A percentile compares a stretch with the other conserved stretches of the same genome.
Evolutionary conservation across 306 rosid genomes (phyloP).

Genomic region (Vachellia collinsii): DNA sequence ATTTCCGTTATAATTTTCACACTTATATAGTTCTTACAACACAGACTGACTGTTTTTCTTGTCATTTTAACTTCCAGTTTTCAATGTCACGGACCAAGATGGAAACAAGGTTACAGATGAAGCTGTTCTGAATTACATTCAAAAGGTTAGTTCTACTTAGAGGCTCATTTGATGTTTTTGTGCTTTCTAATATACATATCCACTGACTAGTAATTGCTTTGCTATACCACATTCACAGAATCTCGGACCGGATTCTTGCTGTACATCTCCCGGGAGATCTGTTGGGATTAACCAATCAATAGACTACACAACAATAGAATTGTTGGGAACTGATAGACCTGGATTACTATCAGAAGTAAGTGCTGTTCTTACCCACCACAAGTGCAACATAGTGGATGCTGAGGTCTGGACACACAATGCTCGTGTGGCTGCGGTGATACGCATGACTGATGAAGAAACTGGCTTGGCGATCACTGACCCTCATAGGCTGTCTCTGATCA

Average conservation of each 20-base stretch:
- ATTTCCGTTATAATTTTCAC: background rate
- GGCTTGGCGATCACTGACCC: slow-evolving; percentile 65
- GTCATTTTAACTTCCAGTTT: slow-evolving; percentile 55
- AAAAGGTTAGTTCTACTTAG: slow-evolving; percentile 53
- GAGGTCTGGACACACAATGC: slow-evolving; percentile 97
- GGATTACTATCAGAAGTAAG: slow-evolving; percentile 91
- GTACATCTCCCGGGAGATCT: slow-evolving; percentile 60
- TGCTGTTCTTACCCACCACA: slow-evolving; percentile 79
- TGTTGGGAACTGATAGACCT: slow-evolving; percentile 86
- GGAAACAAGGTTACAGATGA: slow-evolving; percentile 89
- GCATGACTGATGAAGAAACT: slow-evolving; percentile 62
- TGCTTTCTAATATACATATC: background rate
- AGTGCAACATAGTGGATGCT: slow-evolving; percentile 78
- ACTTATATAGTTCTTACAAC: background rate
- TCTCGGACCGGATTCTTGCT: slow-evolving; percentile 84
- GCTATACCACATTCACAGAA: slow-evolving; percentile 53
- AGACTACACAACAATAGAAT: slow-evolving; percentile 79
- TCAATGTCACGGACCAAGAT: slow-evolving; percentile 89
- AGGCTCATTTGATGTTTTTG: background rate
- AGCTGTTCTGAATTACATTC: slow-evolving; percentile 72
- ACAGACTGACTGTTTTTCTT: background rate
- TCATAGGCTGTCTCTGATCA: slow-evolving; percentile 63
- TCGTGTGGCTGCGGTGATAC: slow-evolving; percentile 83
- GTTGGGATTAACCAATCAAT: slow-evolving; percentile 70
- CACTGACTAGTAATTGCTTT: slow-evolving; percentile 13